Base-by-base conservation (phyloP, 768 basidiomycete species). In the Leccinum incarnatum region DNA sequence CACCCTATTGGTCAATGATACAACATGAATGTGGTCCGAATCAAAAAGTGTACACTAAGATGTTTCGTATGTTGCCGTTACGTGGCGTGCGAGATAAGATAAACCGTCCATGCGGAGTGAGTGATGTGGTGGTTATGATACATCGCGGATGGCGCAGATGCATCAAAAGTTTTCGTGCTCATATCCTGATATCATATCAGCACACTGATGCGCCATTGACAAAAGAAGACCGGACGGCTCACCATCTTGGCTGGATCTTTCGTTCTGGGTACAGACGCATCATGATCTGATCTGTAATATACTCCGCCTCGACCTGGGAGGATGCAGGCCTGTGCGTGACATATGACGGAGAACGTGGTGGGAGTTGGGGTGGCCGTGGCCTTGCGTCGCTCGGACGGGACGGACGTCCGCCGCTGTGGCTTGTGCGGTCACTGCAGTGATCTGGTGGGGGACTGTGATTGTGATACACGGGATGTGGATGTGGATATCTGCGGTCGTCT, bases 241-340 rank as follows among this genome's bases (percentile, higher is more conserved):
- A 74, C 72, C 72, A 73, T 63, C 72, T 62, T 12, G 72, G 72
- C 51, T 69, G 73, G 17, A 73, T 73, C 27, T 59, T 56, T 60
- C 61, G 71, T 60, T 73, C 72, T 27, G 72, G 72, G 46, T 74
- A 74, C 11, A 73, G 62, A 40, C 69, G 60, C 72, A 73, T 73
- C 69, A 73, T 65, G 48, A 74, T 74, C 54, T 74, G 73, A 60
- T 73, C 72, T 2, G 71, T 66, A 36, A 65, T 67, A 57, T 61
- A 73, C 59, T 74, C 72, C 14, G 69, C 64, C 56, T 73, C 66
- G 55, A 68, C 72, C 50, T 74, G 69, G 37, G 69, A 65, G 12
- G 72, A 62, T 21, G 67, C 57, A 3, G 67, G 60, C 46, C 67
- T 59, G 29, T 67, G 59, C 4, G 23, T 54, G 5, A 53, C 25